Percentiles rank a stretch among this genome's conserved stretches.
These are phyloP conservation scores for Aspergillus pseudonomiae DNA, from an alignment of 2,329 filamentous ascomycete species.

Conservation along the genomic window DNA sequence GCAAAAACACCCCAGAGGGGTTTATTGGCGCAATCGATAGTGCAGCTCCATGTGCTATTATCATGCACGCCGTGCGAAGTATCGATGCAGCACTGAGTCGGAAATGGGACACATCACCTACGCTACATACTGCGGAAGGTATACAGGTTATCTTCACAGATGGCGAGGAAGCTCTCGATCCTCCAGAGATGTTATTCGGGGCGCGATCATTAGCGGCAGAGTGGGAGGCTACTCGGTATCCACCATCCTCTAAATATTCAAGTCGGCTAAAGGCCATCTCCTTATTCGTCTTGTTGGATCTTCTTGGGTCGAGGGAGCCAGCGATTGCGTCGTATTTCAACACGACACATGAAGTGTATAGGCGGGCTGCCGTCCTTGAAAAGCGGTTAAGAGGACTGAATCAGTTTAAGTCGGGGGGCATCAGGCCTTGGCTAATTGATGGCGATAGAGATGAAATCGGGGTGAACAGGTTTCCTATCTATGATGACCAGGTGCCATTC, in stretches of 20 bases:
- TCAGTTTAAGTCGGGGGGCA: not conserved
- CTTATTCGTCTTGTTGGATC: slow-evolving; percentile 86
- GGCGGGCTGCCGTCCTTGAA: slow-evolving; percentile 72
- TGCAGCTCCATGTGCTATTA: slow-evolving; percentile 88
- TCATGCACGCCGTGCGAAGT: slow-evolving; percentile 79
- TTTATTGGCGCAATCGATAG: slow-evolving; percentile 94
- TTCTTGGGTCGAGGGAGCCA: slow-evolving; percentile 72
- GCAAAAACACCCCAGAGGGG: slow-evolving; percentile 72
- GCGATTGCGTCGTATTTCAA: slow-evolving; percentile 81
- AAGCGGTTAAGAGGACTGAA: slow-evolving; percentile 63
- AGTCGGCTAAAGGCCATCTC: slow-evolving; percentile 76
- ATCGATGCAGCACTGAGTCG: slow-evolving; percentile 76
- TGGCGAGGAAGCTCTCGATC: slow-evolving; percentile 84
- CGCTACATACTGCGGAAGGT: slow-evolving; percentile 54
- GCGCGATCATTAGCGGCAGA: slow-evolving; percentile 77
- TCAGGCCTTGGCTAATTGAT: slow-evolving; percentile 67
- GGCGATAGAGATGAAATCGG: slow-evolving; percentile 49
- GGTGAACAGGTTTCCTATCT: slow-evolving; percentile 54
- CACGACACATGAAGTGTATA: slow-evolving; percentile 90
- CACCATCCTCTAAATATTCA: slow-evolving; percentile 71
- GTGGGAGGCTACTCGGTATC: slow-evolving; percentile 73
- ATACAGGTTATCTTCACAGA: slow-evolving; percentile 88
- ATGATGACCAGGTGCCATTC: slow-evolving; percentile 91
- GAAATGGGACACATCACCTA: slow-evolving; percentile 66
- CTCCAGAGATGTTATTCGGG: slow-evolving; percentile 78